These are phyloP conservation scores for Escallonia herrerae DNA, from an alignment of 129 eudicot genomes.

Conservation along the genomic window DNA sequence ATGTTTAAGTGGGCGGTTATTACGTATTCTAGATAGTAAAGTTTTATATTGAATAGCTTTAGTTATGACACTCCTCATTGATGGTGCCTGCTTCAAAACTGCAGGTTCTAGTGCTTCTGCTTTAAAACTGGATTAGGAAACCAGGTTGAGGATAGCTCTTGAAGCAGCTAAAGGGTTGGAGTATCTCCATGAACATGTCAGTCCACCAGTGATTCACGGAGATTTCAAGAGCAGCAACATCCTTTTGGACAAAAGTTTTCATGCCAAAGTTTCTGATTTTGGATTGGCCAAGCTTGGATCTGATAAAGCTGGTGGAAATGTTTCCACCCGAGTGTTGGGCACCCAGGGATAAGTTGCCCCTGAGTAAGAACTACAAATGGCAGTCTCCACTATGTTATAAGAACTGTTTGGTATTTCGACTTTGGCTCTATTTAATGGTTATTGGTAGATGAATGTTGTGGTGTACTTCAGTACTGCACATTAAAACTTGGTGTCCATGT, in stretches of 20 bases:
- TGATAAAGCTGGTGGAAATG: conserved; percentile 89
- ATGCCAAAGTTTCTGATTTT: conserved; percentile 92
- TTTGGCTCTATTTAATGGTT: too few relatives aligned
- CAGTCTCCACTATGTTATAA: too few relatives aligned
- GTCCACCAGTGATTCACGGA: conserved; percentile 85
- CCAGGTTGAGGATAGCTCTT: conserved; percentile 72
- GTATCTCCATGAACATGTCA: conserved; percentile 85
- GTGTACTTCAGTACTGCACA: neutral
- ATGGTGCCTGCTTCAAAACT: neutral
- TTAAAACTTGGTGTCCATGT: neutral
- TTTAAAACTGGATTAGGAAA: conserved; percentile 78
- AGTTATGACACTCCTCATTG: neutral
- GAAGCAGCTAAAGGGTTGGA: conserved; percentile 99
- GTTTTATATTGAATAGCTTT: neutral
- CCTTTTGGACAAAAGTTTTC: conserved; percentile 69
- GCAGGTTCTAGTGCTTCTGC: conserved; percentile 49
- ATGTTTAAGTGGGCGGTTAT: too few relatives aligned
- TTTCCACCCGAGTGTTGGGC: conserved; percentile 89
- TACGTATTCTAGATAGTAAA: neutral
- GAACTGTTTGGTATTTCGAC: too few relatives aligned
- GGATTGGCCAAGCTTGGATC: conserved; percentile 93
- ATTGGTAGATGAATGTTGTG: neutral
- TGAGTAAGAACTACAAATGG: conserved; percentile 49
- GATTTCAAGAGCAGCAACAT: conserved; percentile 96
- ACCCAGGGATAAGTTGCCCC: conserved; percentile 99